These are phyloP conservation scores for Botrytis aclada DNA, from an alignment of 2,329 filamentous ascomycete species.

Conservation along the genomic window DNA sequence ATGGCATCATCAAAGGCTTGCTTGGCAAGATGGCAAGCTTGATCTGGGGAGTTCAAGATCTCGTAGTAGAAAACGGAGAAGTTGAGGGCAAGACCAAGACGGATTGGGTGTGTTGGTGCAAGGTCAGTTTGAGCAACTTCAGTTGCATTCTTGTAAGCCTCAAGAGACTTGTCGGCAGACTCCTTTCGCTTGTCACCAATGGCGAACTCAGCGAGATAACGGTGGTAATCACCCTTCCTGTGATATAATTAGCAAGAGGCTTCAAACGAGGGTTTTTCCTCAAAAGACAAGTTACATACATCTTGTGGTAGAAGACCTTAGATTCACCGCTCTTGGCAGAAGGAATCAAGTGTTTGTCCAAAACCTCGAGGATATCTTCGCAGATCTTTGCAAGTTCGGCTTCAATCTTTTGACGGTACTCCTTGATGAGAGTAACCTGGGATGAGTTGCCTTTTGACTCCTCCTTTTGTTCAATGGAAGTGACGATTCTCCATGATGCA, in stretches of 20 bases:
- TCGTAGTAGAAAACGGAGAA: conserved; percentile 99
- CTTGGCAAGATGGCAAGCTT: conserved; percentile 97
- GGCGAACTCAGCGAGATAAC: conserved; percentile 96
- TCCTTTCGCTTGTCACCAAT: conserved; percentile 92
- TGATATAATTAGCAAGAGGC: conserved; percentile 26
- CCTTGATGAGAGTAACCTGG: conserved; percentile 89
- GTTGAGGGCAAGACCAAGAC: conserved; percentile 94
- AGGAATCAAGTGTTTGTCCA: conserved; percentile 90
- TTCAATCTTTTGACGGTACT: conserved; percentile 99
- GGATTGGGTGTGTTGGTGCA: conserved; percentile 95
- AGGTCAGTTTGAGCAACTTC: conserved; percentile 98
- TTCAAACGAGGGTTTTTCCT: neutral
- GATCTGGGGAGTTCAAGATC: conserved; percentile 96
- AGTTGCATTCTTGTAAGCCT: conserved; percentile 99
- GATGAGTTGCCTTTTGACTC: conserved; percentile 96
- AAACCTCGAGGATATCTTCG: conserved; percentile 92
- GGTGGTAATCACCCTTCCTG: conserved; percentile 99
- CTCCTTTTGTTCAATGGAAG: conserved; percentile 99
- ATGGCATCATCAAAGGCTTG: conserved; percentile 99
- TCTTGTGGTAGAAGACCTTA: conserved; percentile 99
- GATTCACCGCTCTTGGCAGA: conserved; percentile 94
- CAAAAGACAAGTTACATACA: conserved; percentile 54
- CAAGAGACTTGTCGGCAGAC: conserved; percentile 88
- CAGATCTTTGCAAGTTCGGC: conserved; percentile 95
- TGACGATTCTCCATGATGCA: conserved; percentile 97